Evolutionary conservation across 352 stramenopile species (phyloP), one percentile per base, ranked within the genome.

Genomic region (Pythium graminicola): DNA sequence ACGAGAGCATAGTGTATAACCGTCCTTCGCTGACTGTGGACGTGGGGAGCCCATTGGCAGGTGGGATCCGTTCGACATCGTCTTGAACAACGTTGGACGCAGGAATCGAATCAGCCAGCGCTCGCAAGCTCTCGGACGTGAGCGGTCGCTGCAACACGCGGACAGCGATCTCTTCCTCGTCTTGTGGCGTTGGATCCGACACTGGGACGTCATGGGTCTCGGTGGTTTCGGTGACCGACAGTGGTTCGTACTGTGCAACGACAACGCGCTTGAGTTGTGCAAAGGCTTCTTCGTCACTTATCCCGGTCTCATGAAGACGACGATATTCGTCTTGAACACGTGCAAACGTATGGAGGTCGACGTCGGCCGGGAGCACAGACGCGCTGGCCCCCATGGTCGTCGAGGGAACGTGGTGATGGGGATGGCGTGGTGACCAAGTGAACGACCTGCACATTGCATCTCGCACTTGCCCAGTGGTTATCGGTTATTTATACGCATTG

Each of bases 341-440:
- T 7, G 54, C 60, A 20, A 67, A 56, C n/a, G 60, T 63, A 6
- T 55, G 48, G 23, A 61, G 46, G 20, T 43, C 49, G 41, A 38
- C 38, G 29, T 36, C 32, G 31, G 11, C 23, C 33, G 39, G 50
- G n/a, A 49, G 19, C 26, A 67, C 54, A 31, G 60, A 67, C 49
- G 60, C 60, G 26, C 48, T 44, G n/a, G 60, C 41, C n/a, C 60
- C 60, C 60, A 67, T 67, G 17, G 43, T 39, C 16, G 19, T 16
- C 27, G 3, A 17, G 2, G 24, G 11, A 11, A 4, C 20, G n/a
- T 43, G 35, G 16, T 45, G 29, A 16, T 6, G 2, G 26, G 2
- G 39, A 13, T 6, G 19, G 19, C 17, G 39, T 16, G 16, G 17
- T 46, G 36, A 14, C 26, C 14, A 17, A 17, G 36, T 43, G 11